These are phyloP conservation scores for Pholiota molesta DNA, from an alignment of 768 basidiomycete species.

Conservation along the genomic window DNA sequence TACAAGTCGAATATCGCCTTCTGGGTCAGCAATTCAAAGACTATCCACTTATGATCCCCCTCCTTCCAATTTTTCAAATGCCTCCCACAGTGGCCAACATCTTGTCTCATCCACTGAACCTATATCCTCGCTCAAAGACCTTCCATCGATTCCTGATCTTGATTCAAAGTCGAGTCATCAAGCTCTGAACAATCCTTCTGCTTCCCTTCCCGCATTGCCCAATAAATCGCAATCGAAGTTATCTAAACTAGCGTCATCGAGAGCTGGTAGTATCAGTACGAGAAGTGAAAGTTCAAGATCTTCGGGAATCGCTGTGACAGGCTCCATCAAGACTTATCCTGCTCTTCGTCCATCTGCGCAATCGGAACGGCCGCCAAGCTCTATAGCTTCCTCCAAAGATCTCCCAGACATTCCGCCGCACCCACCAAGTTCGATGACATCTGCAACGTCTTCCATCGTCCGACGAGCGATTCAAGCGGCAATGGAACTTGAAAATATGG, in stretches of 20 bases:
- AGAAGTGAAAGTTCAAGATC: conserved; percentile 57
- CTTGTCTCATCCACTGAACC: conserved; percentile 45
- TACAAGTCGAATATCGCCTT: conserved; percentile 50
- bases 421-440: conserved; percentile 28
- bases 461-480: conserved; percentile 71
- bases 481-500: conserved; percentile 60
- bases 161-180: conserved; percentile 47
- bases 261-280: conserved; percentile 49
- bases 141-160: conserved; percentile 60
- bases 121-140: conserved; percentile 47
- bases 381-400: conserved; percentile 33
- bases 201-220: conserved; percentile 27
- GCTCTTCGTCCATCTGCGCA: conserved; percentile 66
- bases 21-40: conserved; percentile 64
- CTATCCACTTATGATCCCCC: conserved; percentile 61
- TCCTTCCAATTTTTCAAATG: conserved; percentile 53
- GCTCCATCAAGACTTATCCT: conserved; percentile 75
- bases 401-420: conserved; percentile 27
- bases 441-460: conserved; percentile 63
- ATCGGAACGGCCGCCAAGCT: conserved; percentile 46
- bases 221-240: conserved; percentile 62
- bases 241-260: conserved; percentile 67
- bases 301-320: conserved; percentile 53
- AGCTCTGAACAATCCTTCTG: conserved; percentile 23
- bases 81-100: conserved; percentile 29